These are phyloP conservation scores for Takashimella tepidaria DNA, from an alignment of 1,284 basidiomycete species.

Conservation along the genomic window DNA sequence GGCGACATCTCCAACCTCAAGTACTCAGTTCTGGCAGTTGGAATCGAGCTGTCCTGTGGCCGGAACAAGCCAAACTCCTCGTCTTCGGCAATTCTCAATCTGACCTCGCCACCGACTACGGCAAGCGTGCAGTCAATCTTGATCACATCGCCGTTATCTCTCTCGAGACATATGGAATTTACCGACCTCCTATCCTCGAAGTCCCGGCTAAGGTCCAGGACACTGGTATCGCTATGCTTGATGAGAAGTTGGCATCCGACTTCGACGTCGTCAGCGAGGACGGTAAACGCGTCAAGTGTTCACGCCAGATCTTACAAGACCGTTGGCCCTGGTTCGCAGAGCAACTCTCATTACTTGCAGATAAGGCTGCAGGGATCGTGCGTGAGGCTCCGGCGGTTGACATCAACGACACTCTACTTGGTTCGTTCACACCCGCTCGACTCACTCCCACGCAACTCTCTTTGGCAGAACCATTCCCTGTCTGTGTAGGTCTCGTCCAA, in stretches of 20 bases:
- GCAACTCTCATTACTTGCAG: slow-evolving; percentile 51
- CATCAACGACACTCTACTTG: slow-evolving; percentile 37
- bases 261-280: slow-evolving; percentile 91
- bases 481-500: slow-evolving; percentile 81
- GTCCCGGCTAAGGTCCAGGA: slow-evolving; percentile 59
- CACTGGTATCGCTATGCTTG: slow-evolving; percentile 68
- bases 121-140: slow-evolving; percentile 80
- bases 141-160: slow-evolving; percentile 86
- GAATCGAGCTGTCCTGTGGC: slow-evolving; percentile 81
- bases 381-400: slow-evolving; percentile 26
- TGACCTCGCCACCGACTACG: slow-evolving; percentile 86
- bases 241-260: slow-evolving; percentile 70
- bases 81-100: slow-evolving; percentile 83
- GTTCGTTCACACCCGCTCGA: slow-evolving; percentile 35
- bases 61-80: slow-evolving; percentile 69
- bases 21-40: slow-evolving; percentile 71
- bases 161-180: slow-evolving; percentile 88
- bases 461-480: slow-evolving; percentile 81
- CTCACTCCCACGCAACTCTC: slow-evolving; percentile 62
- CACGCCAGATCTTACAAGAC: slow-evolving; percentile 71
- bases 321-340: slow-evolving; percentile 92
- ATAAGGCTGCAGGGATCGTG: slow-evolving; percentile 19
- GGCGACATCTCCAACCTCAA: slow-evolving; percentile 80
- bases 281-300: slow-evolving; percentile 73
- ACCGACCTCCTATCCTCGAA: slow-evolving; percentile 71